Evolutionary conservation across 257 asterid genomes (phyloP), one percentile per base, ranked within the genome.

Genomic region (Lycium barbarum): DNA sequence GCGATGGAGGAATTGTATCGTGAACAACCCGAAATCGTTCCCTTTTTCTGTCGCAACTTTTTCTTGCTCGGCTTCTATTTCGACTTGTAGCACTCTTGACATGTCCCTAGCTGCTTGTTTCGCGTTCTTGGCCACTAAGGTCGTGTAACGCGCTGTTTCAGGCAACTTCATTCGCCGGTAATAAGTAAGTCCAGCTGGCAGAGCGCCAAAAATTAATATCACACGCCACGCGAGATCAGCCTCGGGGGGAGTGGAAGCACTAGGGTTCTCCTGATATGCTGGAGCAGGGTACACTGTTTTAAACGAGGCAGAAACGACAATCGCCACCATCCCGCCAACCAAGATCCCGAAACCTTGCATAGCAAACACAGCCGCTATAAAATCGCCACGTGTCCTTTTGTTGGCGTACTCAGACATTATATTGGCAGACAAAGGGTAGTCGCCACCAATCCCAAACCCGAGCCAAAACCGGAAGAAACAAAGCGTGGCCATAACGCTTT

Each of bases 21-120:
- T 57, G 22, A 88, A 85, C 59, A 87, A 84, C 2, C 92, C 91
- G 13, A 59, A 85, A n/a, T n/a, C n/a, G n/a, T n/a, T n/a, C n/a
- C n/a, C n/a, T n/a, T n/a, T n/a, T n/a, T n/a, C n/a, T n/a, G n/a
- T n/a, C n/a, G n/a, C n/a, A n/a, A n/a, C n/a, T n/a, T n/a, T n/a
- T n/a, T n/a, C n/a, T n/a, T n/a, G 87, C 47, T 90, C 90, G 4
- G 87, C 83, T 15, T 87, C 89, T 2, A 90, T n/a, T 43, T 90
- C 92, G 4, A 90, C 90, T 4, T 90, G 86, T 62, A 88, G 57
- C 11, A 90, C 91, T 6, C 55, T 86, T 9, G 86, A 83, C 91
- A 90, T 90, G 80, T 90, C 92, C 7, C 33, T 36, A 8, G 92
- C 91, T 1, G 91, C 91, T 59, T 83, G 90, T 87, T 85, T 85